Percentiles rank a stretch among this genome's conserved stretches.
phyloP scores from a whole-genome alignment of 2,329 filamentous ascomycete genomes.

The Apiospora pterosperma region DNA sequence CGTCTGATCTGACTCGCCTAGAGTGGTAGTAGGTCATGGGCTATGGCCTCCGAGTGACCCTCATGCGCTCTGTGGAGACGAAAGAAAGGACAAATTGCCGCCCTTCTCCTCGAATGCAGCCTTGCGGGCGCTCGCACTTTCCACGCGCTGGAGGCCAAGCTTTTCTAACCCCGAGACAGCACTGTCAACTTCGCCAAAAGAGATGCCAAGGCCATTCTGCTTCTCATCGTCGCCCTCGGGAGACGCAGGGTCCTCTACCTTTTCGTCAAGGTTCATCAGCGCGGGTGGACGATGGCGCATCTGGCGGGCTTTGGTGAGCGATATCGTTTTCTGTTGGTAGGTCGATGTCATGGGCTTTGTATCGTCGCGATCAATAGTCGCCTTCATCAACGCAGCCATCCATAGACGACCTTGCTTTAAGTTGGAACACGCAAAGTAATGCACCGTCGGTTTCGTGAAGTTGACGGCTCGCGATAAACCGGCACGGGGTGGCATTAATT shows the following conservation, averaged over 20 bases:
- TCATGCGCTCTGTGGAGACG: conserved; percentile 27
- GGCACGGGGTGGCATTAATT: conserved; percentile 85
- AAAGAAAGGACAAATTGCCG: conserved; percentile 18
- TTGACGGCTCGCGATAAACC: conserved; percentile 88
- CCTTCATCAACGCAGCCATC: conserved; percentile 99
- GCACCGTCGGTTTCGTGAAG: conserved; percentile 95
- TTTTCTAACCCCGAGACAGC: conserved; percentile 35
- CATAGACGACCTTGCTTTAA: conserved; percentile 84
- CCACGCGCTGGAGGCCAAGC: conserved; percentile 26
- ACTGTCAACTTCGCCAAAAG: conserved; percentile 36
- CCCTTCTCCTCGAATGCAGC: conserved; percentile 30
- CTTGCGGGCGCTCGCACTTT: conserved; percentile 28
- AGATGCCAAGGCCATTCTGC: conserved; percentile 34
- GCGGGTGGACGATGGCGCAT: conserved; percentile 89
- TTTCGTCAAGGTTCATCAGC: conserved; percentile 68
- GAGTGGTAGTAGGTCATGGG: neutral
- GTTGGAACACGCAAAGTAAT: conserved; percentile 95
- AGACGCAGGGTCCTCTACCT: conserved; percentile 21
- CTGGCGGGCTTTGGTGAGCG: conserved; percentile 78
- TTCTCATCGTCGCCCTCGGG: conserved; percentile 25
- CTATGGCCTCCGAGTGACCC: neutral
- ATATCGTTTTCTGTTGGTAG: conserved; percentile 97
- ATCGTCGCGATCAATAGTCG: conserved; percentile 91
- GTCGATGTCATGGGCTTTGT: conserved; percentile 78
- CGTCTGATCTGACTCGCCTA: neutral